Conservation (phyloP, 2,329 filamentous ascomycete genomes). For the Aureobasidium sp. region DNA sequence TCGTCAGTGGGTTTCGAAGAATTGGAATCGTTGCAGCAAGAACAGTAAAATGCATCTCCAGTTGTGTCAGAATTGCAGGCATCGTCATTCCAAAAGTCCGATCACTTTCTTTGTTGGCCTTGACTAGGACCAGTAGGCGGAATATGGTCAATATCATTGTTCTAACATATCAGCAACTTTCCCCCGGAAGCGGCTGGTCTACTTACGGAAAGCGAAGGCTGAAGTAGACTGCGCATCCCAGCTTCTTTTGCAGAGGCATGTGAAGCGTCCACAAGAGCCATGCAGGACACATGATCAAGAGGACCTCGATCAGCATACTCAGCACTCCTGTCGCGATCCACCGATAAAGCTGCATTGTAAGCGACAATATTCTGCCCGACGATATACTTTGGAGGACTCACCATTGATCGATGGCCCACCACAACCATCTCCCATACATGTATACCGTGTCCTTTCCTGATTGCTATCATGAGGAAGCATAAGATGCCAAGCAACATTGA, state of each 20-base stretch:
- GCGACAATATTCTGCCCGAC: background rate
- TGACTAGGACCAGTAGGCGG: background rate
- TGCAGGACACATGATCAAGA: constrained; percentile 6
- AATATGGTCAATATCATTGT: constrained; percentile 8
- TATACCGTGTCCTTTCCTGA: background rate
- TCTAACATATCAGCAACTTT: background rate
- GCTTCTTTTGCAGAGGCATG: constrained; percentile 2
- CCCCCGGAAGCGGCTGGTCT: background rate
- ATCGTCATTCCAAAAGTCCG: constrained; percentile 5
- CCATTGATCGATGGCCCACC: background rate
- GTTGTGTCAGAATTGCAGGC: background rate
- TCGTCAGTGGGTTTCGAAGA: background rate
- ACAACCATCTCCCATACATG: background rate
- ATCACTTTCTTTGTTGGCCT: background rate
- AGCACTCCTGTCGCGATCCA: constrained; percentile 1
- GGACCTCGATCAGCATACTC: background rate
- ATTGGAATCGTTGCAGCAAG: constrained; percentile 7
- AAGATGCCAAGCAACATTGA: background rate
- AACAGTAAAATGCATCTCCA: constrained; percentile 9
- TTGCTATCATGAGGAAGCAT: background rate
- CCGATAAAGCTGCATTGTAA: background rate
- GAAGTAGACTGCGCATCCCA: constrained; percentile 1
- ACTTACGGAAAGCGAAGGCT: constrained; percentile 8
- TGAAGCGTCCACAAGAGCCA: constrained; percentile 4
- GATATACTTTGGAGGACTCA: background rate